Base-by-base conservation (phyloP, 495 filamentous ascomycete species). In the Trichoderma gamsii region DNA sequence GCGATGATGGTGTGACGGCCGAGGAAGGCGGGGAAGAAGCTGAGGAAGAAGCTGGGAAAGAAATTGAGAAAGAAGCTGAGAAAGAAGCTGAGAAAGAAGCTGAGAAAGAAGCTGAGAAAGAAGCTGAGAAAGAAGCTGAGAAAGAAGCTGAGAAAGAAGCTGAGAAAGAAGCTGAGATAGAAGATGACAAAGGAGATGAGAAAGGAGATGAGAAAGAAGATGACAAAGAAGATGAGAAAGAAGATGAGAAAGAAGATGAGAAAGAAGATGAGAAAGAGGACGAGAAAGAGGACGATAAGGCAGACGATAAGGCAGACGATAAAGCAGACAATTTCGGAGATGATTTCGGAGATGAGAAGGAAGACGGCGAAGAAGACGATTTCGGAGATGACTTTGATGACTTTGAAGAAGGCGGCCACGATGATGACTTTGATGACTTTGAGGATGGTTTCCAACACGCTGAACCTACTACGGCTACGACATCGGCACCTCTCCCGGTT, bases 381-480 rank as follows among this genome's bases (percentile, higher is more conserved):
- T 89, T 89, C 79, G 91, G 90, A 68, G 93, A 95, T 74, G 93
- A 96, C 69, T 97, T 98, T 85, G 95, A 97, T 77, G 93, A 97
- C 72, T 97, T 98, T 75, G 93, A 93, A 74, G 92, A 92, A 75
- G 91, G 89, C 51, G 85, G 84, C 66, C 87, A 88, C 66, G 85
- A 86, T 70, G 86, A 83, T 70, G 92, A 95, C 77, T 94, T 94
- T 83, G 92, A 87, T 64, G 92, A 96, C 76, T 98, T 98, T 80
- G 92, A 91, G 73, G 91, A 94, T 73, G 92, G 86, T 63, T 92
- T 93, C 79, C 86, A 92, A 79, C 82, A 90, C 73, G 79, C 85
- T 65, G 83, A 82, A 70, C 76, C 79, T 71, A 70, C 75, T 67
- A 81, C 81, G 49, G 70, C 71, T 49, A 69, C 76, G 68, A 70